These are phyloP conservation scores for Melanogaster broomeanus DNA, from an alignment of 768 basidiomycete genomes.

Conservation along the genomic window DNA sequence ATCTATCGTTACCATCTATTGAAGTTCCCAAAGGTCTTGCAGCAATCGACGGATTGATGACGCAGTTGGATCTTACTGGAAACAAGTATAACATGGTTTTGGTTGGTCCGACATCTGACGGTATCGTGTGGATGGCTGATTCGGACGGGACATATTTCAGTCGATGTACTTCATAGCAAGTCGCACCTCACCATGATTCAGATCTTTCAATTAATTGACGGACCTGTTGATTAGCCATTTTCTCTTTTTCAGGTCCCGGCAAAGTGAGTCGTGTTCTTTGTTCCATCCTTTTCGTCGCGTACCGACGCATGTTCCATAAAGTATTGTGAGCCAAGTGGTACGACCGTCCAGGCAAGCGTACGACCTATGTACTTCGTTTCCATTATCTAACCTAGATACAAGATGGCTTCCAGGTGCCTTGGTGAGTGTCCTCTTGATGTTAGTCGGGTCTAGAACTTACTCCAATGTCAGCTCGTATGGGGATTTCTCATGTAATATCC, in stretches of 20 bases:
- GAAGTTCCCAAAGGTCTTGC: conserved; percentile 50
- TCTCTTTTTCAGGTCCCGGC: conserved; percentile 63
- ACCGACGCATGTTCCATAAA: conserved; percentile 5
- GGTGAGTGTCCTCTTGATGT: conserved; percentile 32
- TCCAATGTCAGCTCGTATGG: conserved; percentile 51
- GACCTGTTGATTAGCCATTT: conserved; percentile 23
- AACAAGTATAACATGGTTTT: conserved; percentile 68
- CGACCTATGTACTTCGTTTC: no score
- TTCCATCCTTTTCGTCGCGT: background rate
- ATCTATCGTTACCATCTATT: no score
- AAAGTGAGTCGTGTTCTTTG: conserved; percentile 48
- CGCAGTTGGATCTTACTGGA: conserved; percentile 56
- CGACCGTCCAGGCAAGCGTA: no score
- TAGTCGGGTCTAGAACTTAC: background rate
- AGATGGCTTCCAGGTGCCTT: conserved; percentile 69
- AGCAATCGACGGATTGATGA: conserved; percentile 56
- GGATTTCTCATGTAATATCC: conserved; percentile 66
- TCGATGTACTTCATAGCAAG: conserved; percentile 73
- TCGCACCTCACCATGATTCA: background rate
- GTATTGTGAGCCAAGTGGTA: conserved; percentile 55
- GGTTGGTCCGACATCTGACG: conserved; percentile 38
- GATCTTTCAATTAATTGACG: background rate
- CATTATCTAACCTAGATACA: conserved; percentile 34
- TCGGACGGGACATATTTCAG: conserved; percentile 38
- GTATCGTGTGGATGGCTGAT: background rate